Base-by-base conservation (phyloP, 2,329 filamentous ascomycete genomes). In the Fusarium torreyae region DNA sequence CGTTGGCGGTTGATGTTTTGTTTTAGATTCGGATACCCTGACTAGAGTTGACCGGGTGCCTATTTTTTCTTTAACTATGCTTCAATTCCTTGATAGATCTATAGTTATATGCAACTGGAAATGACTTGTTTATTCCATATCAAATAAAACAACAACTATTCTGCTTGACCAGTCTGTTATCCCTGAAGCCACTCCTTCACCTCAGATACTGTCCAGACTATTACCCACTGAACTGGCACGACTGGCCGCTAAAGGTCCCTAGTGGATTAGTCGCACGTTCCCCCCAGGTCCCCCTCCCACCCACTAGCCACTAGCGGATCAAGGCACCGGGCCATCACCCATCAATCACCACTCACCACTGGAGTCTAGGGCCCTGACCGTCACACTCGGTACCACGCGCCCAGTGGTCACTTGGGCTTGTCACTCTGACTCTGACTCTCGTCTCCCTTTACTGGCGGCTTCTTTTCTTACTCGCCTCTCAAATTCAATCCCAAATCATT, bases 321-420 rank as follows among this genome's bases (percentile, higher is more conserved):
- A 31, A 31, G 28, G 28, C 28, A 42, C 36, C 42, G 31, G 54
- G 26, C 59, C 52, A 56, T 64, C 33, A 56, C 39, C 39, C 28
- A 31, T 31, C 28, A 31, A 11, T 13, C 10, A 31, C 28, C 28
- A 31, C 28, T 28, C 26, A 39, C 38, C 46, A 53, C 54, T 33
- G 28, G 28, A 33, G 28, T 17, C 11, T 38, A 46, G 38, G 26
- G 42, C 53, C 54, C 44, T 68, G 66, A 66, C 66, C 60, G 55
- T 66, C 63, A 53, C 49, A 40, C 45, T 50, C 51, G 45, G 51
- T 40, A 52, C 45, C 66, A 69, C 66, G 66, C 66, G 66, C 66
- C 56, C 52, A 63, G 61, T 67, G 28, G 66, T 70, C 66, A 69
- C 55, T 69, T 53, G 60, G 49, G 36, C 49, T 66, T 55, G 57